A percentile compares a stretch with the other conserved stretches of the same genome.
Evolutionary conservation across 768 basidiomycete species (phyloP).

Genomic region (Fibroporia radiculosa): DNA sequence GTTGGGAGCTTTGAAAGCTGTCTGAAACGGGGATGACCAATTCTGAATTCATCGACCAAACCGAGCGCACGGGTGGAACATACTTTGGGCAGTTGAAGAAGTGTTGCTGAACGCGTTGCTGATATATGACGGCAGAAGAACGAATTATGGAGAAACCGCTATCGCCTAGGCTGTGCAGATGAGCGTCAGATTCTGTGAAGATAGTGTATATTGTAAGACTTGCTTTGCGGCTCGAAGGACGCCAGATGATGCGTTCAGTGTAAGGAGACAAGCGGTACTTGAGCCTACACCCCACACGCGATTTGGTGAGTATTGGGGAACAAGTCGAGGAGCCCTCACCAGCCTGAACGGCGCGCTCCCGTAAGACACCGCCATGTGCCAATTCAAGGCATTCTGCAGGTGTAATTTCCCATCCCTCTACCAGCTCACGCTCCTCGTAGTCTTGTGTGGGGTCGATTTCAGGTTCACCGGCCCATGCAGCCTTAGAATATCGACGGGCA

Average conservation of each 20-base stretch:
- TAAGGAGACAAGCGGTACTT: constrained; percentile 75
- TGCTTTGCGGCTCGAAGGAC: constrained; percentile 74
- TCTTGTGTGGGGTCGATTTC: constrained; percentile 74
- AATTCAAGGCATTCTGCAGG: constrained; percentile 64
- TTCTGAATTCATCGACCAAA: not conserved
- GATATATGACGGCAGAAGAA: constrained; percentile 52
- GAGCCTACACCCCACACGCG: constrained; percentile 50
- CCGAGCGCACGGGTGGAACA: constrained; percentile 19
- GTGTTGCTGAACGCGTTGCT: constrained; percentile 33
- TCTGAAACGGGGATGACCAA: constrained; percentile 12
- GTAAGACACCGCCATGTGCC: constrained; percentile 63
- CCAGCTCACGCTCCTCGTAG: constrained; percentile 54
- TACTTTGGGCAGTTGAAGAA: constrained; percentile 40
- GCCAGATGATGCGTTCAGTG: constrained; percentile 68
- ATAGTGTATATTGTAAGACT: constrained; percentile 16
- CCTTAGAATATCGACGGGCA: constrained; percentile 62
- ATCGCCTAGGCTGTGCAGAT: constrained; percentile 56
- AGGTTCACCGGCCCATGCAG: constrained; percentile 78
- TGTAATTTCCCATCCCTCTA: constrained; percentile 63
- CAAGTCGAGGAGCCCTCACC: constrained; percentile 12
- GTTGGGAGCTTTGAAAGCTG: constrained; percentile 30
- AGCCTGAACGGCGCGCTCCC: constrained; percentile 44
- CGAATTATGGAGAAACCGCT: constrained; percentile 71
- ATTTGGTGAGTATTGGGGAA: not conserved
- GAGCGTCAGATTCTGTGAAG: not conserved